Percentiles rank a stretch among this genome's conserved stretches.
Evolutionary conservation across 495 filamentous ascomycete genomes (phyloP).

Genomic region (Hamigera avellanea): DNA sequence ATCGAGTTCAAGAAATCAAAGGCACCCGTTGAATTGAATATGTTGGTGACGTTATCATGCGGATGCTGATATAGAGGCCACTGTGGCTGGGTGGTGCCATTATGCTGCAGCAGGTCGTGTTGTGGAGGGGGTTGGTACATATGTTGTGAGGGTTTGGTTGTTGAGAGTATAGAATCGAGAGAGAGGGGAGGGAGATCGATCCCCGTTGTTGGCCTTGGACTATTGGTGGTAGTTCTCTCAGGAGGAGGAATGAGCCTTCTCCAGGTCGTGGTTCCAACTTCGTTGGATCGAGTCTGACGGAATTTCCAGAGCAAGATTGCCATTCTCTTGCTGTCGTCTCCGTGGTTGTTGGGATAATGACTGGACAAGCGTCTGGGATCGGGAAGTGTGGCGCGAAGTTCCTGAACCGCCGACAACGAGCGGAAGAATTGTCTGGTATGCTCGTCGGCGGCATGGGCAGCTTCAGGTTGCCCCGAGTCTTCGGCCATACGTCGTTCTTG

Average conservation of each 20-base stretch:
- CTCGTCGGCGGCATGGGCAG: conserved; percentile 24
- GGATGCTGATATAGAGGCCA: conserved; percentile 28
- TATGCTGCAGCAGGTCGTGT: conserved; percentile 22
- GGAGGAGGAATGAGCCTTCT: conserved; percentile 33
- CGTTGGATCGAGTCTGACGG: conserved; percentile 27
- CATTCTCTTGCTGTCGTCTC: conserved; percentile 30
- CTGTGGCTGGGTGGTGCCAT: conserved; percentile 17
- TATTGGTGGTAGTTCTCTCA: conserved; percentile 25
- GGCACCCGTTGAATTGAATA: conserved; percentile 22
- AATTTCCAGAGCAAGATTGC: conserved; percentile 45
- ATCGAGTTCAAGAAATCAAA: conserved; percentile 30
- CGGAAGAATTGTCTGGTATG: conserved; percentile 26
- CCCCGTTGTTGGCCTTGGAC: conserved; percentile 20
- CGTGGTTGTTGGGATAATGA: conserved; percentile 16
- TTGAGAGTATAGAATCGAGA: conserved; percentile 23
- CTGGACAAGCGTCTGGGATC: conserved; percentile 20
- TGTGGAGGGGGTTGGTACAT: conserved; percentile 24
- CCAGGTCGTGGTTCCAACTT: conserved; percentile 44
- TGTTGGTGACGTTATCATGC: conserved; percentile 25
- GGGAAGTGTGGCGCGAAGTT: conserved; percentile 28
- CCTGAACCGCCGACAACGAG: conserved; percentile 38
- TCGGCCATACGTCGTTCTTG: conserved; percentile 28
- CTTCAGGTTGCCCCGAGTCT: conserved; percentile 22
- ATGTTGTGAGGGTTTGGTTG: conserved; percentile 21
- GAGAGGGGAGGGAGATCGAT: conserved; percentile 32